Evolutionary conservation across 2,329 filamentous ascomycete genomes (phyloP).

Genomic region (Alternaria brassicae): DNA sequence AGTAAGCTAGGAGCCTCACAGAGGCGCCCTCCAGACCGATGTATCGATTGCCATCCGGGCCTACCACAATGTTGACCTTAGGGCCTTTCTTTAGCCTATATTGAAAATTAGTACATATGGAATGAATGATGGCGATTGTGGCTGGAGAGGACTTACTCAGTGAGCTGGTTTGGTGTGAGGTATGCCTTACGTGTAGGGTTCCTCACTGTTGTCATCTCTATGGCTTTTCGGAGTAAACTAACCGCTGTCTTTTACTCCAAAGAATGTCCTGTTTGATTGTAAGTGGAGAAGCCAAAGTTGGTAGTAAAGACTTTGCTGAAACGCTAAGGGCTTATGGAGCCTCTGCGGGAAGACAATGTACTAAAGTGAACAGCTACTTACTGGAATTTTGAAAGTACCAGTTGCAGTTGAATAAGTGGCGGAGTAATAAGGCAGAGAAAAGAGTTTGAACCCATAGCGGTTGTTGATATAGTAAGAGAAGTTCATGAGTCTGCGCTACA

Average conservation of each 20-base stretch:
- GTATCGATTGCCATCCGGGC: slow-evolving; percentile 18
- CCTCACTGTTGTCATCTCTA: neutral
- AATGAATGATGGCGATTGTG: fast-evolving
- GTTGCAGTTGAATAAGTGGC: too few relatives aligned
- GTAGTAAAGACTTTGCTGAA: neutral
- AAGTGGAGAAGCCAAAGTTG: neutral
- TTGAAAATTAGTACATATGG: neutral
- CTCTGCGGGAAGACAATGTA: too few relatives aligned
- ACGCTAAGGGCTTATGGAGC: neutral
- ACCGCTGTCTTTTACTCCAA: neutral
- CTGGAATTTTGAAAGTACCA: too few relatives aligned
- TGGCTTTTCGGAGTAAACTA: neutral
- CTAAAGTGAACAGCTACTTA: too few relatives aligned
- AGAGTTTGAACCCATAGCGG: too few relatives aligned
- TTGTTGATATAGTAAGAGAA: too few relatives aligned
- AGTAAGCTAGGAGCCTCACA: slow-evolving; percentile 24
- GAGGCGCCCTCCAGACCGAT: slow-evolving; percentile 31
- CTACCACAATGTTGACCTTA: slow-evolving; percentile 24
- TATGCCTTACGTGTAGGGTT: neutral
- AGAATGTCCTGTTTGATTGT: neutral
- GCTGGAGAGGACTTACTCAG: slow-evolving; percentile 1
- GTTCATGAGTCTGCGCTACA: neutral
- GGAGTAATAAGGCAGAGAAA: too few relatives aligned
- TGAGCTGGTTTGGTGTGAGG: slow-evolving; percentile 1
- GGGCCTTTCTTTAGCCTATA: slow-evolving; percentile 24